Evolutionary conservation across 1,284 basidiomycete genomes (phyloP).

Genomic region (Marasmius tenuissimus): DNA sequence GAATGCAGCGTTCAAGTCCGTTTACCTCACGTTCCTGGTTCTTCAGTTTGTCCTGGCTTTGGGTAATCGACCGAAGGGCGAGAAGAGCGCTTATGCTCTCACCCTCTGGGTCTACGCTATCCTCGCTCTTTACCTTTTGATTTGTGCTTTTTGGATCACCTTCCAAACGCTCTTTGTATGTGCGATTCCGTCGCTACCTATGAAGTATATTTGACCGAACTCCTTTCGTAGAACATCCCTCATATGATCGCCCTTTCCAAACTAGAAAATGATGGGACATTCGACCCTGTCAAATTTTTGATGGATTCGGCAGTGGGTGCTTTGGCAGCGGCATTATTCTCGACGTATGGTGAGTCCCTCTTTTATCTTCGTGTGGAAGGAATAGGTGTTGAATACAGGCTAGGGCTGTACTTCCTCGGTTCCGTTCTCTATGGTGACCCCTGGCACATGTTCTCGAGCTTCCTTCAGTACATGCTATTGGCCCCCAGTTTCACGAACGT

Average conservation of each 20-base stretch:
- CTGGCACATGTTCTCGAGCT: slow-evolving; percentile 87
- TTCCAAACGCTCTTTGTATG: slow-evolving; percentile 62
- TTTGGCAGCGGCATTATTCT: slow-evolving; percentile 74
- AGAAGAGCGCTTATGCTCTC: slow-evolving; percentile 68
- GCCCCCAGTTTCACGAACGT: slow-evolving; percentile 83
- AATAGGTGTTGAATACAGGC: not conserved
- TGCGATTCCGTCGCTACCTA: not conserved
- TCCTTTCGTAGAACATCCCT: not conserved
- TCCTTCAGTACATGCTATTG: slow-evolving; percentile 78
- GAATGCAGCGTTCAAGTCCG: not conserved
- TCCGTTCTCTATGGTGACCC: slow-evolving; percentile 85
- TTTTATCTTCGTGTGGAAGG: slow-evolving; percentile 21
- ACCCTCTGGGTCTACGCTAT: slow-evolving; percentile 56
- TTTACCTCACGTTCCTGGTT: not conserved
- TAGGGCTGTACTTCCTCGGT: slow-evolving; percentile 66
- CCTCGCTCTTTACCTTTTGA: slow-evolving; percentile 53
- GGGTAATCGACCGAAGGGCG: slow-evolving; percentile 87
- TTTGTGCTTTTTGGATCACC: slow-evolving; percentile 75
- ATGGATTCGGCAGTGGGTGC: slow-evolving; percentile 62
- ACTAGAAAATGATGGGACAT: slow-evolving; percentile 30
- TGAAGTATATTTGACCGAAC: no score
- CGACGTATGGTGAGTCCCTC: slow-evolving; percentile 43
- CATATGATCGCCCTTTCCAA: slow-evolving; percentile 41
- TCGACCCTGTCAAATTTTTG: slow-evolving; percentile 23
- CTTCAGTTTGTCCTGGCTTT: slow-evolving; percentile 73